Conservation (phyloP, 192 early-diverging fungal species). For the Coemansia sp. region DNA sequence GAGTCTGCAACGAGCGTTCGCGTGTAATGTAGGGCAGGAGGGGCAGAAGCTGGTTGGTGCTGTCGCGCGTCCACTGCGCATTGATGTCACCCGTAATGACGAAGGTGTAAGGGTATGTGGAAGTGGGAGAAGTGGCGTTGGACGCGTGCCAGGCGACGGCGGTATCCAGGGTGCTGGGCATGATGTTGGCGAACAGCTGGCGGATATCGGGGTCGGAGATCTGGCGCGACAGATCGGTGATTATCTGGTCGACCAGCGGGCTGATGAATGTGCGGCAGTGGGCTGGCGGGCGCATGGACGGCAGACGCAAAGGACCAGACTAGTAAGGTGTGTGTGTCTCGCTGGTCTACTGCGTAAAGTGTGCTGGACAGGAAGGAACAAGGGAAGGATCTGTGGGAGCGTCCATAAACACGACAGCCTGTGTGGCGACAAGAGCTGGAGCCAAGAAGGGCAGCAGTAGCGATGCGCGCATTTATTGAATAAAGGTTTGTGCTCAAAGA, state of each 20-base stretch:
- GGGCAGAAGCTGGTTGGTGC: slow-evolving; percentile 60
- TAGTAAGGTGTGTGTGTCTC: slow-evolving; percentile 1
- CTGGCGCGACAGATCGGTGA: slow-evolving; percentile 16
- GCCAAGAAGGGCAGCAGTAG: too few species aligned
- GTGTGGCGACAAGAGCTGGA: too few species aligned
- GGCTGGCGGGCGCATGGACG: slow-evolving; percentile 16
- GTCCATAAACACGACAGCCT: not conserved
- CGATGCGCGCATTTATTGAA: too few species aligned
- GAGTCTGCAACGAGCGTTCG: slow-evolving; percentile 31
- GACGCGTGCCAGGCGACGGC: slow-evolving; percentile 53
- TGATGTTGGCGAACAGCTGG: slow-evolving; percentile 56
- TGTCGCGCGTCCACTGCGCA: slow-evolving; percentile 71
- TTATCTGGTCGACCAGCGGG: slow-evolving; percentile 36
- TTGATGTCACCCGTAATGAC: slow-evolving; percentile 68
- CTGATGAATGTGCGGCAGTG: slow-evolving; percentile 41
- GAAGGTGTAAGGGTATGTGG: slow-evolving; percentile 57
- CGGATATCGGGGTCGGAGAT: slow-evolving; percentile 52
- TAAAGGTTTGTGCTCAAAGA: too few species aligned
- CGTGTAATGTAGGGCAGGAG: slow-evolving; percentile 37
- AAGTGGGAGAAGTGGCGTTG: too few species aligned
- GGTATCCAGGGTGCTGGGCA: slow-evolving; percentile 66
- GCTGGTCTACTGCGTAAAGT: slow-evolving; percentile 5
- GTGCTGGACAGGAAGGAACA: not conserved
- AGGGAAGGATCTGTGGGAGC: not conserved
- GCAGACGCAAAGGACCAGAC: not conserved